Evolutionary conservation across 1,139 yeast species (phyloP).

Genomic region (Debaryomyces robertsiae): DNA sequence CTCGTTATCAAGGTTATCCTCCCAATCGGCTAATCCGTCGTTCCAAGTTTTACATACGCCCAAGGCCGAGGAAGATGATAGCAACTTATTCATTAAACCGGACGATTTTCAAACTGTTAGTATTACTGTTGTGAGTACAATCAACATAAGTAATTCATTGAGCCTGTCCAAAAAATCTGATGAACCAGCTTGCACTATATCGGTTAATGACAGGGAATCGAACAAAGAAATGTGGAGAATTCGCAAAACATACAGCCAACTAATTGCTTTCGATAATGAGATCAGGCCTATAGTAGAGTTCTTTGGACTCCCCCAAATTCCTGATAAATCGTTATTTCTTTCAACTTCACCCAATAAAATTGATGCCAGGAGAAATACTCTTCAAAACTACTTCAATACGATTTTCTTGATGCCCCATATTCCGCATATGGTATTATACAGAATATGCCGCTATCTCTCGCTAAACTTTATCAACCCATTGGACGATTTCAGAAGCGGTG

Average conservation of each 20-base stretch:
- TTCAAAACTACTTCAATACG: constrained; percentile 64
- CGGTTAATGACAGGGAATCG: constrained; percentile 59
- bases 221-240: constrained; percentile 74
- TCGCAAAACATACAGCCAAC: constrained; percentile 59
- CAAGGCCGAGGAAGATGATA: constrained; percentile 31
- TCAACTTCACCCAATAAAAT: constrained; percentile 67
- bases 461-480: constrained; percentile 68
- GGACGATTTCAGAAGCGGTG: constrained; percentile 58
- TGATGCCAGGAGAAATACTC: constrained; percentile 55
- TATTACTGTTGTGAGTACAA: constrained; percentile 60
- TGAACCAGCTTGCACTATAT: constrained; percentile 62
- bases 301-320: constrained; percentile 64
- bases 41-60: constrained; percentile 32
- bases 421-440: constrained; percentile 55
- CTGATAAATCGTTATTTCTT: constrained; percentile 56
- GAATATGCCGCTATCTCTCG: constrained; percentile 68
- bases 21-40: constrained; percentile 16
- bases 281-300: constrained; percentile 57
- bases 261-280: constrained; percentile 57
- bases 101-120: constrained; percentile 64
- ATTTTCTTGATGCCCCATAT: constrained; percentile 62
- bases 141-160: constrained; percentile 41
- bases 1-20: constrained; percentile 10
- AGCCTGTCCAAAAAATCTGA: constrained; percentile 40
- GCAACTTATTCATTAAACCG: constrained; percentile 61